Conservation (phyloP, 2,329 filamentous ascomycete species). For the Penicillium psychrosexuale region DNA sequence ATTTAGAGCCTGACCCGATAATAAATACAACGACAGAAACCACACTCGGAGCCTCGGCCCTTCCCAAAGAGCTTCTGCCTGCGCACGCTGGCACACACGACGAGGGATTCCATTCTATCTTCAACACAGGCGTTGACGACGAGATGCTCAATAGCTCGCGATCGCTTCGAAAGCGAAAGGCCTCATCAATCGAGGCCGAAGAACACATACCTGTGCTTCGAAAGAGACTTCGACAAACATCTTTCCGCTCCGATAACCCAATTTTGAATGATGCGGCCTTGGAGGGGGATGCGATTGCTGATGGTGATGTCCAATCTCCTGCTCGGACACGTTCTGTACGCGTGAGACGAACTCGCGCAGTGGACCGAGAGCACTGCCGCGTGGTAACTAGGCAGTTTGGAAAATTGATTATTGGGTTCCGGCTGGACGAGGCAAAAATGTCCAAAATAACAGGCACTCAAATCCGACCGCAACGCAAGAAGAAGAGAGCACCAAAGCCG, state of each 20-base stretch:
- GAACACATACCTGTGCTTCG: conserved; percentile 46
- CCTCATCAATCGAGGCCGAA: conserved; percentile 65
- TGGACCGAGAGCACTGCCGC: conserved; percentile 41
- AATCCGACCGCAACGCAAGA: conserved; percentile 58
- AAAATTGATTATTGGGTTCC: conserved; percentile 59
- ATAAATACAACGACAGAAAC: conserved; percentile 35
- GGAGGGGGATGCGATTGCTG: conserved; percentile 17
- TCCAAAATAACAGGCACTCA: conserved; percentile 58
- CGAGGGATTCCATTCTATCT: conserved; percentile 72
- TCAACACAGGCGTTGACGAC: conserved; percentile 68
- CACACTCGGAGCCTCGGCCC: conserved; percentile 61
- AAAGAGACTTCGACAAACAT: conserved; percentile 45
- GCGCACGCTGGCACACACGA: conserved; percentile 62
- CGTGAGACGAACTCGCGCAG: conserved; percentile 53
- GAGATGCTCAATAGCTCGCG: conserved; percentile 74
- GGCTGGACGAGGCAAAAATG: conserved; percentile 58
- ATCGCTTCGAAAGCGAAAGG: conserved; percentile 78
- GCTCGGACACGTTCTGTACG: conserved; percentile 58
- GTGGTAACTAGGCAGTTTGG: conserved; percentile 41
- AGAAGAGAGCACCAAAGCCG: conserved; percentile 44
- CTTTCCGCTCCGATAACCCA: conserved; percentile 24
- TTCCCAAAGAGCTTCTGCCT: conserved; percentile 70
- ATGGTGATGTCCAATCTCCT: conserved; percentile 17
- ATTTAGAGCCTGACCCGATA: conserved; percentile 33
- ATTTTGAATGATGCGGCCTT: conserved; percentile 19